phyloP scores from a whole-genome alignment of 768 basidiomycete genomes.

The Psilocybe cyanescens region DNA sequence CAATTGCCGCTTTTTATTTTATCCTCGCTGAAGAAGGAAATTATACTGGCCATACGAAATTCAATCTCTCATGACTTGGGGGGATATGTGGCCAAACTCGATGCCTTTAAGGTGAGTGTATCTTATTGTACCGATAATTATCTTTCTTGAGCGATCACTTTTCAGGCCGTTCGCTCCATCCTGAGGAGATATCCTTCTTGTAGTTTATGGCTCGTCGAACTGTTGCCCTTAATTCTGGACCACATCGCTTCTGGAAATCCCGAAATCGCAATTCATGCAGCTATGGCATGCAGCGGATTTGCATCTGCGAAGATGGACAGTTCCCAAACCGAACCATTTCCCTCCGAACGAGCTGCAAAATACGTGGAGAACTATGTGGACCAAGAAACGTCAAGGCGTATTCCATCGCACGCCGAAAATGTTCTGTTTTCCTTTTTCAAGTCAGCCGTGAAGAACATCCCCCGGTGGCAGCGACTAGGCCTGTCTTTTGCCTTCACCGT shows the following conservation, averaged over 20 bases:
- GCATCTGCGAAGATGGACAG: constrained; percentile 42
- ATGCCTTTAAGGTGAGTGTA: constrained; percentile 35
- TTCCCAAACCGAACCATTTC: constrained; percentile 13
- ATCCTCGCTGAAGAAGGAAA: constrained; percentile 26
- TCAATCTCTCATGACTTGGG: constrained; percentile 35
- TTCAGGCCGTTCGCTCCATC: constrained; percentile 38
- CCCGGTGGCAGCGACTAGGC: constrained; percentile 13
- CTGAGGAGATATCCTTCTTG: constrained; percentile 51
- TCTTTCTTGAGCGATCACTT: background rate
- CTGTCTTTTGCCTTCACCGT: constrained; percentile 18
- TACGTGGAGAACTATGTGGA: constrained; percentile 32
- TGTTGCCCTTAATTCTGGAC: constrained; percentile 45
- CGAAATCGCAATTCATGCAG: constrained; percentile 51
- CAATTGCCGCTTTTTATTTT: constrained; percentile 48
- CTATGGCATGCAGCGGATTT: constrained; percentile 59
- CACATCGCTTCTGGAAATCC: constrained; percentile 31
- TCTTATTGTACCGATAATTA: background rate
- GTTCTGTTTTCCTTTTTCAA: constrained; percentile 9
- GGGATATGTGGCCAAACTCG: constrained; percentile 35
- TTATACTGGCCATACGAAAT: constrained; percentile 39
- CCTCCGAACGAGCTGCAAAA: constrained; percentile 28
- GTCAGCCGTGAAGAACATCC: constrained; percentile 11
- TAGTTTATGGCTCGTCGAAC: constrained; percentile 46
- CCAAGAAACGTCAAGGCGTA: constrained; percentile 18
- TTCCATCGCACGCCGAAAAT: background rate